Evolutionary conservation across 495 filamentous ascomycete species (phyloP).

Genomic region (Aspergillus nidulans): DNA sequence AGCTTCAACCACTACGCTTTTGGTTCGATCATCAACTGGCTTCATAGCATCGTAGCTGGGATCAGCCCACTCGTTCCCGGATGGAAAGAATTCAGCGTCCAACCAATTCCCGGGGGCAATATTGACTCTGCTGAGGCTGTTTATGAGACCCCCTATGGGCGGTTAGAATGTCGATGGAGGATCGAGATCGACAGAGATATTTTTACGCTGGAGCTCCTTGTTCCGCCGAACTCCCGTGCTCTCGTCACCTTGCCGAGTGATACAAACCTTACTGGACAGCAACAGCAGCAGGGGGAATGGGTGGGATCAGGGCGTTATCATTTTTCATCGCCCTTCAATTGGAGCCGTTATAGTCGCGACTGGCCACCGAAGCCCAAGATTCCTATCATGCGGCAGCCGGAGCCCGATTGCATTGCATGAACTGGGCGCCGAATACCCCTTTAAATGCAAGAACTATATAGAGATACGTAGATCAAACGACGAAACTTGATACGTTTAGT

Average conservation of each 20-base stretch:
- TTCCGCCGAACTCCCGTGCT: slow-evolving; percentile 28
- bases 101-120: slow-evolving; percentile 25
- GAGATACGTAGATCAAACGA: no score
- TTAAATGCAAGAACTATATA: no score
- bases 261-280: neutral
- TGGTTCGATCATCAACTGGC: slow-evolving; percentile 36
- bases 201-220: slow-evolving; percentile 16
- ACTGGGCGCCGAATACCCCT: no score
- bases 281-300: neutral
- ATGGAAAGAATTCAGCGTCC: slow-evolving; percentile 25
- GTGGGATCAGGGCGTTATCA: slow-evolving; percentile 22
- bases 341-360: neutral
- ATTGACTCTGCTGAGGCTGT: slow-evolving; percentile 16
- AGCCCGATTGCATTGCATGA: slow-evolving; percentile 11
- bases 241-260: slow-evolving; percentile 21
- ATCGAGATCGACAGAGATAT: neutral
- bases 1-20: slow-evolving; percentile 53
- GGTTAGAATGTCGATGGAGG: slow-evolving; percentile 24
- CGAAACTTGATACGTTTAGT: no score
- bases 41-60: slow-evolving; percentile 27
- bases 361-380: slow-evolving; percentile 16
- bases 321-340: slow-evolving; percentile 6
- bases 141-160: slow-evolving; percentile 28
- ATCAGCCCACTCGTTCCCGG: slow-evolving; percentile 21
- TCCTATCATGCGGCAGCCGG: slow-evolving; percentile 11